A percentile compares a stretch with the other conserved stretches of the same genome.
Evolutionary conservation across 345 rosid species (phyloP).

Genomic region (Odontarrhena argentea): DNA sequence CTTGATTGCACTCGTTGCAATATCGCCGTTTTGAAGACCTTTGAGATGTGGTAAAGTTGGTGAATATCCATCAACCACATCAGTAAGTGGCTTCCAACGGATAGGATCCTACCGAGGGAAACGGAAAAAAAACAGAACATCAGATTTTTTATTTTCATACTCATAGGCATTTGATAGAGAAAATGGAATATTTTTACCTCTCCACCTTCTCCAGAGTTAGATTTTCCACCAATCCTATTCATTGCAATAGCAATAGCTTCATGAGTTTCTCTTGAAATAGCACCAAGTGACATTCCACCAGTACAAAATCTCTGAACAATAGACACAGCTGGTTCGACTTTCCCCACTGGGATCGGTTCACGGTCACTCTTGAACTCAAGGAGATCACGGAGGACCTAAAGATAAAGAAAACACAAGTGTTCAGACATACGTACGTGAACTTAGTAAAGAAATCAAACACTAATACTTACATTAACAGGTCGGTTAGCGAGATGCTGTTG

Average conservation of each 20-base stretch:
- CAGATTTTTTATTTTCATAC: constrained; percentile 11
- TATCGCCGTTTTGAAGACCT: constrained; percentile 99
- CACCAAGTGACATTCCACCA: constrained; percentile 99
- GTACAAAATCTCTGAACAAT: constrained; percentile 95
- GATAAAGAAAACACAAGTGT: constrained; percentile 18
- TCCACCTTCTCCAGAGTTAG: constrained; percentile 99
- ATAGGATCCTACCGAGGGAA: constrained; percentile 72
- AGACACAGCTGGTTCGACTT: constrained; percentile 86
- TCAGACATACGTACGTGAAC: constrained; percentile 2
- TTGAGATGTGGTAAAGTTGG: constrained; percentile 96
- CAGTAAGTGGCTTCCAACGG: constrained; percentile 93
- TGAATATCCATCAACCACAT: constrained; percentile 98
- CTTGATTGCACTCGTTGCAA: constrained; percentile 98
- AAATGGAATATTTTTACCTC: constrained; percentile 61
- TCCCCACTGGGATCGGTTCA: constrained; percentile 85
- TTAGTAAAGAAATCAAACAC: not conserved
- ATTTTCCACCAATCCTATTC: constrained; percentile 96
- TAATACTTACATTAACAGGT: constrained; percentile 79
- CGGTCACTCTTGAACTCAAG: constrained; percentile 94
- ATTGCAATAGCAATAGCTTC: constrained; percentile 99
- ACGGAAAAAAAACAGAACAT: not conserved
- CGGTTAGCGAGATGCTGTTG: constrained; percentile 97
- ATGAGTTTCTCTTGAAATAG: constrained; percentile 99
- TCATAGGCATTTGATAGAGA: not conserved
- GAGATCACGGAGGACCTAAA: constrained; percentile 95